Conservation (phyloP, 2,329 filamentous ascomycete genomes). For the Amesomyces nigricolor region DNA sequence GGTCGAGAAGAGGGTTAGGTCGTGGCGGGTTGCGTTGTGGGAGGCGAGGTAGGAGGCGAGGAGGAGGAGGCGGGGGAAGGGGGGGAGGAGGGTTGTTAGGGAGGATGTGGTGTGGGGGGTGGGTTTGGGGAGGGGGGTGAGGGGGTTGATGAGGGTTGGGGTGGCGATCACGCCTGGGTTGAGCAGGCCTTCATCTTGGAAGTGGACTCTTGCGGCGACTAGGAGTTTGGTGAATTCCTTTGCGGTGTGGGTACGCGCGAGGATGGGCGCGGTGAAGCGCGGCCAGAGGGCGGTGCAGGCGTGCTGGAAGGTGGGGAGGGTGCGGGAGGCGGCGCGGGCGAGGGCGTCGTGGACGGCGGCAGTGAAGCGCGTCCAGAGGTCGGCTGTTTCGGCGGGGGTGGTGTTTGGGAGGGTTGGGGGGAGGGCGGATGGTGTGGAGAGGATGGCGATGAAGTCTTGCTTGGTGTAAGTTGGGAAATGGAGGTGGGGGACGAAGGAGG, state of each 20-base stretch:
- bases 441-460: slow-evolving; percentile 69
- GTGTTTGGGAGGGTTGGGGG: slow-evolving; percentile 46
- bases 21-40: slow-evolving; percentile 70
- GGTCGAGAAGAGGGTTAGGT: slow-evolving; percentile 70
- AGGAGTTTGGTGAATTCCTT: slow-evolving; percentile 82
- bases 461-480: slow-evolving; percentile 83
- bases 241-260: slow-evolving; percentile 64
- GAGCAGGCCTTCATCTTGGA: slow-evolving; percentile 67
- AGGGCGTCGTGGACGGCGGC: slow-evolving; percentile 83
- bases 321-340: slow-evolving; percentile 71
- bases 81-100: slow-evolving; percentile 57
- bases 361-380: slow-evolving; percentile 76
- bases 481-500: slow-evolving; percentile 66
- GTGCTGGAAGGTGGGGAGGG: slow-evolving; percentile 65
- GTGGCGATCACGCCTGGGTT: slow-evolving; percentile 55
- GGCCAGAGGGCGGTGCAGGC: slow-evolving; percentile 76
- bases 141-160: background rate
- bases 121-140: background rate
- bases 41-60: slow-evolving; percentile 75
- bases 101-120: background rate
- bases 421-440: slow-evolving; percentile 57
- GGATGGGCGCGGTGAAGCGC: slow-evolving; percentile 72
- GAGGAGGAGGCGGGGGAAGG: slow-evolving; percentile 67
- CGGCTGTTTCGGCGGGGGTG: slow-evolving; percentile 49
- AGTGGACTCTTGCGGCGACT: slow-evolving; percentile 61